A percentile compares a stretch with the other conserved stretches of the same genome.
phyloP scores from a whole-genome alignment of 768 basidiomycete species.

The Mycena polygramma region DNA sequence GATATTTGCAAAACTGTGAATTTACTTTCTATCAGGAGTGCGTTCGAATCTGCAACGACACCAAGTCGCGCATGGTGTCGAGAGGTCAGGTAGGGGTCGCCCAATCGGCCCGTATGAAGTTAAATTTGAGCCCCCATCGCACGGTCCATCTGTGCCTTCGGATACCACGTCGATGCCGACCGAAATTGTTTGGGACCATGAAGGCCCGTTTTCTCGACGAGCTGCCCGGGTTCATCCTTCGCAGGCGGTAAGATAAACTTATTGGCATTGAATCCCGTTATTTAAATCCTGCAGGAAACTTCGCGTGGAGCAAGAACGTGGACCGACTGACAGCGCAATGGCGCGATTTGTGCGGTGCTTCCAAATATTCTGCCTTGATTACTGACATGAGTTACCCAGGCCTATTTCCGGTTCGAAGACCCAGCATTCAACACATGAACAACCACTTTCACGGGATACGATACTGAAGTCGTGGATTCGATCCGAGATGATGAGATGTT shows the following conservation, averaged over 20 bases:
- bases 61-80: background rate
- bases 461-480: background rate
- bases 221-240: background rate
- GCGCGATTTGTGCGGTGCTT: background rate
- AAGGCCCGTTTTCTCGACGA: slow-evolving; percentile 14
- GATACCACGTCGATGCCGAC: background rate
- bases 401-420: background rate
- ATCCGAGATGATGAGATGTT: background rate
- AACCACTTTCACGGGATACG: background rate
- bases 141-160: background rate
- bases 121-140: background rate
- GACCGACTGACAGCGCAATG: too few species aligned
- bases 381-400: too few species aligned
- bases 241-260: background rate
- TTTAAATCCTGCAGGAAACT: background rate
- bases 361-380: too few species aligned
- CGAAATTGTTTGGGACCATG: slow-evolving; percentile 2
- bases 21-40: slow-evolving; percentile 3
- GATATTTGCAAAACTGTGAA: background rate
- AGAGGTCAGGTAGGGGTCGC: background rate
- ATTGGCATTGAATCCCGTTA: background rate
- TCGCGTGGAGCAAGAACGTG: too few species aligned
- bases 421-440: too few species aligned
- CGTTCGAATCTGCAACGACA: slow-evolving; percentile 16
- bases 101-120: background rate